These are phyloP conservation scores for Laguncularia racemosa DNA, from an alignment of 345 rosid species.

Conservation along the genomic window DNA sequence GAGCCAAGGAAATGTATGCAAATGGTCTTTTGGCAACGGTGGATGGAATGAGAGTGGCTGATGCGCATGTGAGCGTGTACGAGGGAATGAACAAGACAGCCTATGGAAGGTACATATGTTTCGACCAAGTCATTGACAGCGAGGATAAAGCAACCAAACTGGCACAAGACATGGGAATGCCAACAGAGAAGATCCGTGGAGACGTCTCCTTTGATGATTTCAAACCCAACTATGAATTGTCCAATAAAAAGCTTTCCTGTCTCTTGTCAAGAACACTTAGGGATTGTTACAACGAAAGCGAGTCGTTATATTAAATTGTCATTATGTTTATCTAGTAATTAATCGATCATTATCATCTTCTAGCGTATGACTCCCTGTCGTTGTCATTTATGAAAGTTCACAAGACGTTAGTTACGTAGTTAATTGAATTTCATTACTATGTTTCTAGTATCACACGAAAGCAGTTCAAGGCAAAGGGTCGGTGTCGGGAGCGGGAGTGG, in stretches of 20 bases:
- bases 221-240: conserved; percentile 20
- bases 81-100: conserved; percentile 53
- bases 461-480: too few species aligned
- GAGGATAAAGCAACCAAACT: conserved; percentile 37
- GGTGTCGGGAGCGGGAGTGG: too few species aligned
- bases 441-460: not conserved
- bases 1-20: conserved; percentile 54
- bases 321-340: not conserved
- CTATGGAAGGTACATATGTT: conserved; percentile 62
- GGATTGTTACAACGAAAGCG: conserved; percentile 22
- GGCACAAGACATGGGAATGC: conserved; percentile 44
- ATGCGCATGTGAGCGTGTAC: conserved; percentile 52
- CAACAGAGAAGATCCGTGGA: conserved; percentile 41
- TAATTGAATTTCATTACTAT: not conserved
- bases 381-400: not conserved
- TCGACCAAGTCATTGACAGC: conserved; percentile 40
- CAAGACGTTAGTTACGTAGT: too few species aligned
- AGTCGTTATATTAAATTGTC: not conserved
- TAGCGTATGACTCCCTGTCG: not conserved
- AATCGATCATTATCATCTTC: not conserved
- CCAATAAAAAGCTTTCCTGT: conserved; percentile 40
- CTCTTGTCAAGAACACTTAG: conserved; percentile 48
- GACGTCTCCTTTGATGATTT: not conserved
- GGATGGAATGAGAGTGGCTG: conserved; percentile 50
- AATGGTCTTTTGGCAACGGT: conserved; percentile 53